phyloP scores from a whole-genome alignment of 495 filamentous ascomycete species.

The Haplographium delicatum region DNA sequence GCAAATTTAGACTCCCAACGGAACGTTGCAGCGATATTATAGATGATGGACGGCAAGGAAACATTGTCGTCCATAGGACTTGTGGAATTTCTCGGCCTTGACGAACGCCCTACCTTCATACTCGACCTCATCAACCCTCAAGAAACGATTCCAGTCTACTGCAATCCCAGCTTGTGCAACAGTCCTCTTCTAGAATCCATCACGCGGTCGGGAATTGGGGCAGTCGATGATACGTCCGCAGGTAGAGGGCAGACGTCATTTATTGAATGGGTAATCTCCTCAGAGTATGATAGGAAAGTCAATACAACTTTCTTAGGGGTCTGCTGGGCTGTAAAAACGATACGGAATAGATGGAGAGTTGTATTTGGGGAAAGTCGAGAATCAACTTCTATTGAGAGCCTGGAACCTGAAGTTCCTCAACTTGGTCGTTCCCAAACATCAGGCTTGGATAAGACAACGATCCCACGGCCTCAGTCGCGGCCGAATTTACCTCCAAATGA shows the following conservation, averaged over 20 bases:
- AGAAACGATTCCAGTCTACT: conserved; percentile 5
- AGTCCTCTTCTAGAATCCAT: not conserved
- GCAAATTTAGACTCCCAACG: too few relatives aligned
- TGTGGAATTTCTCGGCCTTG: conserved; percentile 12
- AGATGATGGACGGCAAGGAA: too few relatives aligned
- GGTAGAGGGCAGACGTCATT: conserved; percentile 3
- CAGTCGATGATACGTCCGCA: not conserved
- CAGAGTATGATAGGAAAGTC: too few relatives aligned
- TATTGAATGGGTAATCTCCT: conserved; percentile 15
- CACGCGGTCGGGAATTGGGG: not conserved
- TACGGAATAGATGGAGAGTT: conserved; percentile 14
- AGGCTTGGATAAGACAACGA: too few relatives aligned
- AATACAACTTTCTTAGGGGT: conserved; percentile 2
- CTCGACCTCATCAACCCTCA: conserved; percentile 5
- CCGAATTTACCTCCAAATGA: not conserved
- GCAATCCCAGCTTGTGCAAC: conserved; percentile 8
- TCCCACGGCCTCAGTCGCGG: not conserved
- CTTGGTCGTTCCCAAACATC: too few relatives aligned
- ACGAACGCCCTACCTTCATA: conserved; percentile 14
- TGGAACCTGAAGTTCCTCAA: too few relatives aligned
- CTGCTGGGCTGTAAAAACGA: conserved; percentile 6
- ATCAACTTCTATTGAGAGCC: too few relatives aligned
- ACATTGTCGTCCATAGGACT: conserved; percentile 1
- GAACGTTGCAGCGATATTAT: too few relatives aligned
- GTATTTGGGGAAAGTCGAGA: conserved; percentile 1